These are phyloP conservation scores for Nepenthes gracilis DNA, from an alignment of 148 eudicot species.

Conservation along the genomic window DNA sequence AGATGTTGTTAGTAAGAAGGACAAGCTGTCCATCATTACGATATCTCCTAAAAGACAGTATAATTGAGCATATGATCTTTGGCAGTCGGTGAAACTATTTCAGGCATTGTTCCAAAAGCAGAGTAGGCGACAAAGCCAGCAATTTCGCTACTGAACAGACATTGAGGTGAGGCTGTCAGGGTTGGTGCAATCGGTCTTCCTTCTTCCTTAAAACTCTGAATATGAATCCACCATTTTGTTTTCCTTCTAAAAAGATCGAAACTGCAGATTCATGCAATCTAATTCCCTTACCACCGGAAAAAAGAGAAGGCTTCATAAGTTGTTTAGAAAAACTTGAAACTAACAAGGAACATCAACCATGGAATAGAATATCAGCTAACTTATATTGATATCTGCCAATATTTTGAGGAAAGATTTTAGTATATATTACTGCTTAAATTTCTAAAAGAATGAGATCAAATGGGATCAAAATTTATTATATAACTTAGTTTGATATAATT, in stretches of 20 bases:
- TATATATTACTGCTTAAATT: too few species aligned
- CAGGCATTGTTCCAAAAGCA: constrained; percentile 18
- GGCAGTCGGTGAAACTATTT: constrained; percentile 43
- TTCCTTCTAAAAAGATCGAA: constrained; percentile 45
- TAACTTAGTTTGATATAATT: too few species aligned
- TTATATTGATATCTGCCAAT: too few species aligned
- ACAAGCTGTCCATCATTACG: constrained; percentile 46
- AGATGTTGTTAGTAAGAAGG: constrained; percentile 54
- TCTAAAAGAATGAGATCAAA: too few species aligned
- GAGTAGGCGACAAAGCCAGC: constrained; percentile 12
- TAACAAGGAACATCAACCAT: too few species aligned
- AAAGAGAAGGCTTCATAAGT: background rate
- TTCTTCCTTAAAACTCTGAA: constrained; percentile 49
- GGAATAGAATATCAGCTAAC: too few species aligned
- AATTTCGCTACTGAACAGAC: constrained; percentile 20
- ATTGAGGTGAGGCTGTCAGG: constrained; percentile 45
- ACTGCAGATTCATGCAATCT: constrained; percentile 46
- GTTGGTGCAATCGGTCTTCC: constrained; percentile 38
- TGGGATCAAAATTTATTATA: too few species aligned
- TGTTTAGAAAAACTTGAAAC: background rate
- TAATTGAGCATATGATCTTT: constrained; percentile 62
- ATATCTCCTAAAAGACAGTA: constrained; percentile 38
- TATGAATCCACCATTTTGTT: constrained; percentile 72
- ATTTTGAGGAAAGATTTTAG: too few species aligned
- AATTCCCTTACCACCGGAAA: constrained; percentile 61